Conservation (phyloP, 208 protist species). For the Trypanosoma conorhini region DNA sequence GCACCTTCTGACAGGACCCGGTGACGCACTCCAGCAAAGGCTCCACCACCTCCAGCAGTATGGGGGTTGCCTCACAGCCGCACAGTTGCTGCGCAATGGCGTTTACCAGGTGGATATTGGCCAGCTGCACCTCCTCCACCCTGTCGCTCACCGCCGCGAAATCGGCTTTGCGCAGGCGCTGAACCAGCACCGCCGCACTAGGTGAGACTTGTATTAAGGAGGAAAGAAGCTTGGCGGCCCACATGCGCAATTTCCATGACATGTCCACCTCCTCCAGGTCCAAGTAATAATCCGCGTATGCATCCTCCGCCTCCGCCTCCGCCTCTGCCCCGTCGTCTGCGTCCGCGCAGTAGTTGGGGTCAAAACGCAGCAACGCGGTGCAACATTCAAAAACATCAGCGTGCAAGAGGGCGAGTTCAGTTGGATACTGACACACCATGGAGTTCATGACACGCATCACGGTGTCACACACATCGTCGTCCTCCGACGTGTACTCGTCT, state of each 20-base stretch:
- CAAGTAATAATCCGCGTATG: conserved; percentile 37
- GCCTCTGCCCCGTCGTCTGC: conserved; percentile 4
- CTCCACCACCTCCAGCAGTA: conserved; percentile 27
- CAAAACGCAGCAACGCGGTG: conserved; percentile 38
- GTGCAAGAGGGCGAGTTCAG: conserved; percentile 27
- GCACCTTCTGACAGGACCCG: conserved; percentile 15
- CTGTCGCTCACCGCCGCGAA: conserved; percentile 32
- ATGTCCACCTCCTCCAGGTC: conserved; percentile 32
- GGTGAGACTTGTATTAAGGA: conserved; percentile 37
- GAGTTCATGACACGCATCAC: conserved; percentile 28
- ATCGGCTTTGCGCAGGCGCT: conserved; percentile 24
- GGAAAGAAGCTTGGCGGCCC: conserved; percentile 36
- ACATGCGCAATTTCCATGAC: conserved; percentile 59
- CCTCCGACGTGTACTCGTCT: conserved; percentile 16
- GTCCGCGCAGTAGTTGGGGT: conserved; percentile 39
- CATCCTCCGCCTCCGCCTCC: background rate
- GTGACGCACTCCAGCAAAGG: conserved; percentile 14
- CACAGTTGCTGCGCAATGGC: conserved; percentile 26
- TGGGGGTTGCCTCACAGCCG: conserved; percentile 7
- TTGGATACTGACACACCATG: conserved; percentile 30
- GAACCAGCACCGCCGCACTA: conserved; percentile 23
- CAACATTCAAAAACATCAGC: conserved; percentile 30
- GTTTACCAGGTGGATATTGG: conserved; percentile 39
- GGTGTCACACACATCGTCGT: conserved; percentile 24
- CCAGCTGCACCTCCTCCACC: conserved; percentile 52